Base-by-base conservation (phyloP, 2,329 filamentous ascomycete genomes). In the Nothophaeocryptopus gaeumannii region DNA sequence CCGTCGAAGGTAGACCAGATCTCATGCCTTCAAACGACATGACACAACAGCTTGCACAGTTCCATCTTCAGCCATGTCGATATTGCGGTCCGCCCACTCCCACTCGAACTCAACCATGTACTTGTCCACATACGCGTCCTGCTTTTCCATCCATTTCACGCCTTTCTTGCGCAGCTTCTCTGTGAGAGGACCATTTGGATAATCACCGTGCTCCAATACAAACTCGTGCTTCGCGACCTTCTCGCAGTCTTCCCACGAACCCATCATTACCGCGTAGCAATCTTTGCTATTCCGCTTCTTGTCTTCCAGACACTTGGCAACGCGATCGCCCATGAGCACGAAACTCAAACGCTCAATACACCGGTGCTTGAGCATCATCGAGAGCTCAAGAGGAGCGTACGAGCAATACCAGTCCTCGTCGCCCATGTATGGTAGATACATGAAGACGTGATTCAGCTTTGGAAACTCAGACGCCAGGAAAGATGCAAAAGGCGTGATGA, bases 21-120 rank as follows among this genome's bases (percentile, higher is more conserved):
- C 3, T 26, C 20, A 26, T 26, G 20, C 20, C 20, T 26, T 26
- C 20, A 26, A 26, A 4, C 11, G 13, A 31, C 43, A 47, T 13
- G 43, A 39, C 12, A 52, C 34, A n/a, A 52, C 50, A 43, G 44
- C 50, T n/a, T 52, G 50, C 14, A 52, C 39, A 35, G 47, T 52
- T 10, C 50, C 50, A 44, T 42, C 34, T 29, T 34, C 29, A 2
- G 44, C 44, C 39, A 52, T 47, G 36, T 38, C 43, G 15, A 43
- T 9, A 10, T 40, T 20, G 12, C 36, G 16, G 30, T 52, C 42
- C 12, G 26, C 35, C 44, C 20, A 29, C 8, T 30, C 20, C 50
- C 39, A 47, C 1, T 31, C 37, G 30, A 45, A 51, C 26, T 33
- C 16, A 10, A 30, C 43, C 32, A 16, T 30, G 38, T 51, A 39